Evolutionary conservation across 108 stramenopile genomes (phyloP).

Genomic region (Fistulifera solaris): DNA sequence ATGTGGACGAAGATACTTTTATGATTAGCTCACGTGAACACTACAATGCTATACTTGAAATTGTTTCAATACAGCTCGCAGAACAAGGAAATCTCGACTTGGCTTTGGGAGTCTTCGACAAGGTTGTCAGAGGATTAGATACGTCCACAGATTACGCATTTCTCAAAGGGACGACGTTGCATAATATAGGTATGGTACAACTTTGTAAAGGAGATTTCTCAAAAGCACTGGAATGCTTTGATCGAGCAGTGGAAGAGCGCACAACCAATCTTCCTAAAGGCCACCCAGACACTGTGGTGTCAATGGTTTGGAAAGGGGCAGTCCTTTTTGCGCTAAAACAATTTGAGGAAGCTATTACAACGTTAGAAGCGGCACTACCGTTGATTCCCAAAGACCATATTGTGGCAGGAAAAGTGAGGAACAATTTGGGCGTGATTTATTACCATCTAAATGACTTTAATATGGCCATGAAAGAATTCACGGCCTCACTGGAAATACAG

Average conservation of each 20-base stretch:
- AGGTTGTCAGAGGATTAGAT: constrained; percentile 25
- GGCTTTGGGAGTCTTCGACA: constrained; percentile 31
- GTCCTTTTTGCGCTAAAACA: constrained; percentile 28
- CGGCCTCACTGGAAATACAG: constrained; percentile 39
- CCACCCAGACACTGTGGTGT: constrained; percentile 36
- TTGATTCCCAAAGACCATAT: constrained; percentile 9
- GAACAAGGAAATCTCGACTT: constrained; percentile 18
- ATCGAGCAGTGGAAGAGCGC: constrained; percentile 25
- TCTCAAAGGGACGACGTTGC: constrained; percentile 28
- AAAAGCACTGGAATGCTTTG: constrained; percentile 24
- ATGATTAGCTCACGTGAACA: constrained; percentile 31
- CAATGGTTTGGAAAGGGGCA: constrained; percentile 23
- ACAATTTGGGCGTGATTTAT: constrained; percentile 43
- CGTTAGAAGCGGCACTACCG: constrained; percentile 18
- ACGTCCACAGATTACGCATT: neutral
- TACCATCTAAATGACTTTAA: constrained; percentile 24
- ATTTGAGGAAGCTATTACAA: constrained; percentile 16
- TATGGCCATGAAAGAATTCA: constrained; percentile 26
- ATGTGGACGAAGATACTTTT: constrained; percentile 53
- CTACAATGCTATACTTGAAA: constrained; percentile 31
- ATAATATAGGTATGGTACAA: constrained; percentile 45
- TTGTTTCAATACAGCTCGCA: constrained; percentile 22
- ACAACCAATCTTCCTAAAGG: constrained; percentile 16
- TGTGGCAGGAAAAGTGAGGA: constrained; percentile 35
- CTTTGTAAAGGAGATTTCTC: constrained; percentile 25